Evolutionary conservation across 768 basidiomycete species (phyloP), one percentile per base, ranked within the genome.

Genomic region (Baorangia bicolor): DNA sequence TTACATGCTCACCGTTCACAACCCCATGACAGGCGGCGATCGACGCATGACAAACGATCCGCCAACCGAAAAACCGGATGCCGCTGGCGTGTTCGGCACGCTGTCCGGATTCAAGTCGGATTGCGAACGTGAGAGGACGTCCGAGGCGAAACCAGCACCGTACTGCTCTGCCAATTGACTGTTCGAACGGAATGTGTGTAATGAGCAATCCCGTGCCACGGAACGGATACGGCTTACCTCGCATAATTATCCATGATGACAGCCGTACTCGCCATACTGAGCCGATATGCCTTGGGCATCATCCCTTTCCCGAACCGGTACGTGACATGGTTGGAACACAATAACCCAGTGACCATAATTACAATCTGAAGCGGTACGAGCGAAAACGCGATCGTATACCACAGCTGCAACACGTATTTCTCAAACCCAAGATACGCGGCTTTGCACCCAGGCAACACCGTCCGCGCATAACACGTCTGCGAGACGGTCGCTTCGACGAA

Each of bases 291-390:
- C 76, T 90, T 88, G 39, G 90, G 90, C 79, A 87, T 90, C 84
- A 92, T 85, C 56, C 91, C 90, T 75, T 92, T 92, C 11, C 90
- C 90, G 69, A 92, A 92, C 49, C 90, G 79, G 68, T 91, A 92
- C 21, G 90, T 92, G 68, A 93, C 84, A 61, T 92, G 90, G 71
- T 90, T 92, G 23, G 85, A 85, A 69, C 87, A 92, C 47, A 92
- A 70, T 51, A 92, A 71, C 14, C 78, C 84, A 1, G 77, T 75
- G 57, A 88, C 56, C 64, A 90, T 90, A 68, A 86, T 76, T 21
- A 64, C 66, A 44, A 93, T 69, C 55, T 92, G 90, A 13, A 83
- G 64, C 2, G 89, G 88, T 14, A 88, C 89, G 50, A 91, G 64
- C 16, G 80, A 69, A 69, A 92, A 92, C 18, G 81, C 73, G 39